Percentiles rank a stretch among this genome's conserved stretches.
Evolutionary conservation across 2,329 filamentous ascomycete genomes (phyloP).

Genomic region (Fusarium nisikadoi): DNA sequence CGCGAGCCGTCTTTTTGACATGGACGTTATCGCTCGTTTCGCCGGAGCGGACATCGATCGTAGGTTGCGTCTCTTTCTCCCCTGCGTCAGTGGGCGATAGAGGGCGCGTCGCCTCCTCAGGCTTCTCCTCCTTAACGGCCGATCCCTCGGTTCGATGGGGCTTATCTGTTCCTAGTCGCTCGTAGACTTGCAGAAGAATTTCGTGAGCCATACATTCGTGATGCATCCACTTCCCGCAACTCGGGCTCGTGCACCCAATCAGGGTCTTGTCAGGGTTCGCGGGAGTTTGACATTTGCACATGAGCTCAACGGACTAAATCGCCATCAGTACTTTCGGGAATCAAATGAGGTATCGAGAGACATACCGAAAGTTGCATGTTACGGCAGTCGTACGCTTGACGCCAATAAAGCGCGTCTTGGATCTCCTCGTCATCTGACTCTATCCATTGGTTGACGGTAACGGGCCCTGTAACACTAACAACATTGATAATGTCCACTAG

Average conservation of each 20-base stretch:
- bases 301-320: constrained; percentile 62
- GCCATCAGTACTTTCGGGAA: constrained; percentile 35
- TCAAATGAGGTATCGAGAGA: constrained; percentile 3
- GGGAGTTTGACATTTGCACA: constrained; percentile 69
- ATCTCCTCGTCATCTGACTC: constrained; percentile 75
- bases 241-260: constrained; percentile 65
- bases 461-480: constrained; percentile 71
- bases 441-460: constrained; percentile 73
- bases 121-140: constrained; percentile 54
- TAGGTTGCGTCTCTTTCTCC: constrained; percentile 61
- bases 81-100: constrained; percentile 64
- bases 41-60: constrained; percentile 63
- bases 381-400: constrained; percentile 69
- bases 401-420: constrained; percentile 69
- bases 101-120: constrained; percentile 51
- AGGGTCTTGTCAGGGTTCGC: constrained; percentile 71
- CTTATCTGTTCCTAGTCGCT: constrained; percentile 61
- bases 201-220: constrained; percentile 70
- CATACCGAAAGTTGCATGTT: constrained; percentile 69
- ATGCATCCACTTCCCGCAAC: constrained; percentile 71
- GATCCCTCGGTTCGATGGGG: constrained; percentile 57
- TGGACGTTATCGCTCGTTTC: constrained; percentile 54
- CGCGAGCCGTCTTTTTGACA: constrained; percentile 49
- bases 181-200: constrained; percentile 61
- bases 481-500: constrained; percentile 81